Evolutionary conservation across 1,139 yeast genomes (phyloP), one percentile per base, ranked within the genome.

Genomic region (Geotrichum siamense): DNA sequence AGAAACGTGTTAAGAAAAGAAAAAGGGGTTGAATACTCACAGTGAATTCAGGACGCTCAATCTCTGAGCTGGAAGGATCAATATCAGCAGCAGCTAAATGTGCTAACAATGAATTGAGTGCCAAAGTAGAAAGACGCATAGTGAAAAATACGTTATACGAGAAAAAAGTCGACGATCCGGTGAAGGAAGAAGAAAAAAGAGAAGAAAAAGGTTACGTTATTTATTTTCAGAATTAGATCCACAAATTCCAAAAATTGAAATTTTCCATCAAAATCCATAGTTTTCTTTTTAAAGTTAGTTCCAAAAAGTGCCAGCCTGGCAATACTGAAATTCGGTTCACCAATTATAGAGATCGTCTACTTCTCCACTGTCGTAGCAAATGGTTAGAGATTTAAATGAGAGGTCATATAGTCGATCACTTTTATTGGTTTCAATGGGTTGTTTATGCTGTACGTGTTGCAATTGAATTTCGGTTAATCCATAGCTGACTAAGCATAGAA

Each of bases 81-180:
- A 41, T 38, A 19, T 42, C 45, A 20, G 45, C 45, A 30, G 34
- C 19, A 17, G 45, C 41, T 17, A 36, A 26, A 31, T 42, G 39
- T 4, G 45, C 45, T 22, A 42, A 25, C 5, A 42, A 29, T 12
- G 45, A 41, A 36, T 34, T 39, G 10, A 42, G 38, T 20, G 45
- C 45, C 8, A 42, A 25, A 42, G 31, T 37, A 16, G 45, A 42
- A 16, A 42, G 38, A 38, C 45, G 45, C 45, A 42, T 41, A 27
- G 10, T 38, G 20, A 25, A n/a, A 15, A 16, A 17, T 28, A 25
- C 3, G 25, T 2, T 12, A 19, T 13, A 8, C 12, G n/a, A 16
- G 17, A n/a, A 4, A 13, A 12, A 15, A 12, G 10, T 23, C 17
- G 12, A 26, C 10, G 23, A 8, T 16, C 2, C 9, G 20, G 23